These are phyloP conservation scores for Clonostachys sp. DNA, from an alignment of 2,329 filamentous ascomycete genomes.

Conservation along the genomic window DNA sequence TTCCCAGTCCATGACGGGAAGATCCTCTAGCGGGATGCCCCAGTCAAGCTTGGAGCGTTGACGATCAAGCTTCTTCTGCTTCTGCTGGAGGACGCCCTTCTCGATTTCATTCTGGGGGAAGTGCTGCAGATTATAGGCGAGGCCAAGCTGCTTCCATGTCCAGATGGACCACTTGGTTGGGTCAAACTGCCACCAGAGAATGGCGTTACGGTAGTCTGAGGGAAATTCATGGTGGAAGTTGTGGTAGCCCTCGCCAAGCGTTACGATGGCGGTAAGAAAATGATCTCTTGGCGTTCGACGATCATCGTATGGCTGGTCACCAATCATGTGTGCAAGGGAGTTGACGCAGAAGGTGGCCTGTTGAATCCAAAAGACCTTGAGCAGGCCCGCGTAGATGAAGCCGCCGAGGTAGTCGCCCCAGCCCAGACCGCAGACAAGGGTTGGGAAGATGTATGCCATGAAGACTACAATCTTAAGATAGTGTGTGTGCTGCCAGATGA, in stretches of 20 bases:
- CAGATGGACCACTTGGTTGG: slow-evolving; percentile 89
- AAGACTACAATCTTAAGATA: slow-evolving; percentile 75
- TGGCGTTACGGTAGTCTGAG: slow-evolving; percentile 88
- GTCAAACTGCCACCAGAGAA: slow-evolving; percentile 87
- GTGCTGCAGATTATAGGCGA: slow-evolving; percentile 84
- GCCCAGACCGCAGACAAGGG: slow-evolving; percentile 67
- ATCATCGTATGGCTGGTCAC: slow-evolving; percentile 89
- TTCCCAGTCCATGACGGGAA: slow-evolving; percentile 83
- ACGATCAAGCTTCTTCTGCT: slow-evolving; percentile 90
- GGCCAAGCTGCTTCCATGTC: slow-evolving; percentile 76
- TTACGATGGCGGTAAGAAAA: slow-evolving; percentile 79
- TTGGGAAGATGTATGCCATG: slow-evolving; percentile 76
- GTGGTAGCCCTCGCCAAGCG: slow-evolving; percentile 86
- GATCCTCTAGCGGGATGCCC: slow-evolving; percentile 79
- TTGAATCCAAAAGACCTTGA: slow-evolving; percentile 85
- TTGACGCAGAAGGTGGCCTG: slow-evolving; percentile 94
- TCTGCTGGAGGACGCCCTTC: slow-evolving; percentile 83
- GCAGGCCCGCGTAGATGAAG: slow-evolving; percentile 79
- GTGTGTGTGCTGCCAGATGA: slow-evolving; percentile 84
- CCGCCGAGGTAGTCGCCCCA: slow-evolving; percentile 82
- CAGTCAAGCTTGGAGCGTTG: slow-evolving; percentile 79
- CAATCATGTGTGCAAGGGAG: slow-evolving; percentile 88
- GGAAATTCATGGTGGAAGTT: slow-evolving; percentile 97
- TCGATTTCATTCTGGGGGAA: slow-evolving; percentile 91
- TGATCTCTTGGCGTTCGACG: slow-evolving; percentile 88